Percentiles rank a stretch among this genome's conserved stretches.
phyloP scores from a whole-genome alignment of 2,329 filamentous ascomycete genomes.

The Talaromyces sp. region DNA sequence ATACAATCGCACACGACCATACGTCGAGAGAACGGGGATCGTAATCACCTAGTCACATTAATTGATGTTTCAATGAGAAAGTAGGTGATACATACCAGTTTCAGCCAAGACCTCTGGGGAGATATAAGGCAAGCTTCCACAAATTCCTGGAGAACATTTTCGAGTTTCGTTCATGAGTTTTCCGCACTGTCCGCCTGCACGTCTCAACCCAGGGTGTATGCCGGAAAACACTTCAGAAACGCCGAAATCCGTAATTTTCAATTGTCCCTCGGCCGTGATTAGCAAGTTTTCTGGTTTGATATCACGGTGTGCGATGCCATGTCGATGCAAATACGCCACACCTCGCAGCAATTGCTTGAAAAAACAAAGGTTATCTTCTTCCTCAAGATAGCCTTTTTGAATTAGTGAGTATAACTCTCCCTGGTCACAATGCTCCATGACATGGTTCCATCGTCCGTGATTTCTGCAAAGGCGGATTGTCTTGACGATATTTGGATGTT shows the following conservation, averaged over 20 bases:
- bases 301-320: constrained; percentile 85
- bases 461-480: constrained; percentile 72
- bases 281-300: constrained; percentile 87
- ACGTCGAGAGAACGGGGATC: constrained; percentile 79
- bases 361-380: constrained; percentile 69
- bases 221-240: constrained; percentile 82
- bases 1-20: constrained; percentile 81
- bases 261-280: constrained; percentile 69
- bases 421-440: constrained; percentile 86
- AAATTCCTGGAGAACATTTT: constrained; percentile 72
- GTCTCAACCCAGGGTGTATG: constrained; percentile 69
- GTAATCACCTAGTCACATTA: constrained; percentile 43
- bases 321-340: constrained; percentile 72
- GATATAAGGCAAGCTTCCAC: constrained; percentile 80
- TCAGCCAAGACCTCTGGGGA: constrained; percentile 77
- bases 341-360: constrained; percentile 87
- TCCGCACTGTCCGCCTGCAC: constrained; percentile 66
- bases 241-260: constrained; percentile 91
- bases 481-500: constrained; percentile 83
- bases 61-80: not conserved
- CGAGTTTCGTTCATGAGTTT: constrained; percentile 66
- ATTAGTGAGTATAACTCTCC: constrained; percentile 76
- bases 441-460: constrained; percentile 75
- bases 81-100: constrained; percentile 45
- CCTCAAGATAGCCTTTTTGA: constrained; percentile 62